Evolutionary conservation across 257 asterid genomes (phyloP), one percentile per base, ranked within the genome.

Genomic region (Galeopsis tetrahit): DNA sequence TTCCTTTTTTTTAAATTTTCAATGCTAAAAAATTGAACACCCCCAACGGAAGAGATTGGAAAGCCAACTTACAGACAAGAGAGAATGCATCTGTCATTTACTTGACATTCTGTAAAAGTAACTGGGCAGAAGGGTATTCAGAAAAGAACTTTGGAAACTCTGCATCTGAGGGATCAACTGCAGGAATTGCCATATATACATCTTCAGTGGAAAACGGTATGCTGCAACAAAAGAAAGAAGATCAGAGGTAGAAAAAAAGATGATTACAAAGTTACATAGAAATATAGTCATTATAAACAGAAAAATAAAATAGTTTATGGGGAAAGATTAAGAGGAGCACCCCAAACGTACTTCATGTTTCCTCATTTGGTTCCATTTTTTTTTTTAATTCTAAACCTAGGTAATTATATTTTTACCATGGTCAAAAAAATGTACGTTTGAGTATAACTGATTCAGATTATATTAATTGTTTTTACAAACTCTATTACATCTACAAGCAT

Each of bases 201-300:
- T 95, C 99, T 75, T 95, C 99, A 0, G 99, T 92, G 71, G 96
- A 87, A 86, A 95, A 95, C 2, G 99, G 99, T 75, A 92, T 90
- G 88, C 99, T 95, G 85, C 89, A 79, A 21, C 28, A 21, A 21
- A 21, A 21, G 28, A 21, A 68, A 35, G 74, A 48, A 53, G 53
- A 71, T 13, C 21, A 34, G 7, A 76, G 35, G 36, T 15, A 4
- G 48, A 17, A 0, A 61, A 40, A 34, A 38, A 59, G 33, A 7
- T 63, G 10, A 38, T 75, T 10, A 64, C 48, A 63, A 55, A 46
- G 39, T 39, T 14, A 53, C 21, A 39, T 33, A 34, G 60, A 44
- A 15, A 66, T 44, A 68, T 35, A 51, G 62, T 73, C 32, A 55
- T 13, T 3, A 17, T 11, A 28, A 42, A 55, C 61, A 65, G n/a